Evolutionary conservation across 225 moss, liverwort and hornwort species (phyloP), one percentile per base, ranked within the genome.

Genomic region (Bryum argenteum): DNA sequence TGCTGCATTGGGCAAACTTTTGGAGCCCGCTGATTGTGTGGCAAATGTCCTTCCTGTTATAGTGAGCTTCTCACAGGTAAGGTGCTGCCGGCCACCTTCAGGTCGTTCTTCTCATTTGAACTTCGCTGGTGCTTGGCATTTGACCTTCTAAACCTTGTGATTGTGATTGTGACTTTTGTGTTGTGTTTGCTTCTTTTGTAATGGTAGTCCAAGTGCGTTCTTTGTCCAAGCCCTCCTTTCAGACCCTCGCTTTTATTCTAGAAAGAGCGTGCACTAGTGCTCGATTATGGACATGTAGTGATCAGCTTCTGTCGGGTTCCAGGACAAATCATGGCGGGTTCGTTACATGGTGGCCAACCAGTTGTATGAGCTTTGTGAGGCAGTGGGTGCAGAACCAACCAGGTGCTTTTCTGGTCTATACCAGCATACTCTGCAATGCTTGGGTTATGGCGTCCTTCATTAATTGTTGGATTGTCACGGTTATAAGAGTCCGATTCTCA

Each of bases 331-430:
- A 41, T 96, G 96, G 96, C 88, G 96, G 61, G 96, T 96, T 45
- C 88, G 96, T 40, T 96, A 96, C 77, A 96, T 96, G 96, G 96
- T 96, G 73, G 96, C 96, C 73, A 96, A 93, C 74, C 96, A 96
- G 67, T 80, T 96, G 22, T 93, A 93, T 77, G 96, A 96, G 82
- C 91, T 96, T 22, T 96, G 93, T 79, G 96, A 93, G 74, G 96
- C 93, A 24, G 96, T 93, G 64, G 93, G 96, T 62, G 81, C 87
- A 20, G 96, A 96, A 24, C 91, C 91, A 28, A 96, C 96, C 60
- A 93, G 90, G 92, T 92, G 18, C 72, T 54, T 43, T 21, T 66
- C 19, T 55, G 24, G 61, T 39, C 14, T 28, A 18, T 42, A 74
- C n/a, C n/a, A n/a, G n/a, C n/a, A n/a, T n/a, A n/a, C n/a, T n/a